These are phyloP conservation scores for Chrysopogon serrulatus DNA, from an alignment of 176 grass and related monocot species.

Conservation along the genomic window DNA sequence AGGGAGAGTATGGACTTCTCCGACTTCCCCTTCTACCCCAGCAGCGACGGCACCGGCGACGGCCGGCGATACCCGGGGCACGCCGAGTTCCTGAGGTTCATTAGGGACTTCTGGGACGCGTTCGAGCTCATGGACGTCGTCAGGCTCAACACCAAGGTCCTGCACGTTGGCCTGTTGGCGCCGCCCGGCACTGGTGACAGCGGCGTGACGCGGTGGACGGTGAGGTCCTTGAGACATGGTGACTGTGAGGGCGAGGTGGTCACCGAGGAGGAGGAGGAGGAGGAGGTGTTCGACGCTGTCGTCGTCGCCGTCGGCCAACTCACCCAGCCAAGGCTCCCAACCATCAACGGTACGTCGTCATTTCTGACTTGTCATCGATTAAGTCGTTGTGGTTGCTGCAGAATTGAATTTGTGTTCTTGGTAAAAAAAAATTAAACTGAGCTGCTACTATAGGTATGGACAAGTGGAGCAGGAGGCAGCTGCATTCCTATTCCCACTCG, in stretches of 20 bases:
- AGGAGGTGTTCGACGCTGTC: constrained; percentile 42
- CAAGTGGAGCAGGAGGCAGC: constrained; percentile 21
- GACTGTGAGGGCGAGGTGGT: neutral
- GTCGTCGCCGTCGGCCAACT: constrained; percentile 20
- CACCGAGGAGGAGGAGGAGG: no score
- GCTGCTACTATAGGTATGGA: constrained; percentile 8
- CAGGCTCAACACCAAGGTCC: constrained; percentile 31
- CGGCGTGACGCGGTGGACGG: neutral
- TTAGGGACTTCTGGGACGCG: constrained; percentile 31
- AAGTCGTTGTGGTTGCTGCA: no score
- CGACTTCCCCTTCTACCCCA: constrained; percentile 31
- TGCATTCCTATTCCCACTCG: constrained; percentile 46
- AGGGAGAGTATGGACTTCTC: constrained; percentile 7
- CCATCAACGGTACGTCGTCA: neutral
- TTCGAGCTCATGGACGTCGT: constrained; percentile 28
- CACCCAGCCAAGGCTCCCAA: constrained; percentile 18
- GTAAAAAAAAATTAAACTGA: no score
- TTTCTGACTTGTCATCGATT: no score
- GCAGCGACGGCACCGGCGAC: neutral
- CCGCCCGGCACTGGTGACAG: neutral
- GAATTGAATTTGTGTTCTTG: neutral
- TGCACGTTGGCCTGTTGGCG: constrained; percentile 3
- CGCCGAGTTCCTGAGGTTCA: constrained; percentile 24
- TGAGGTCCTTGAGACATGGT: neutral
- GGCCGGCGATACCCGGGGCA: constrained; percentile 19